Percentiles rank a stretch among this genome's conserved stretches.
phyloP scores from a whole-genome alignment of 1,284 basidiomycete genomes.

The Malassezia cuniculi region DNA sequence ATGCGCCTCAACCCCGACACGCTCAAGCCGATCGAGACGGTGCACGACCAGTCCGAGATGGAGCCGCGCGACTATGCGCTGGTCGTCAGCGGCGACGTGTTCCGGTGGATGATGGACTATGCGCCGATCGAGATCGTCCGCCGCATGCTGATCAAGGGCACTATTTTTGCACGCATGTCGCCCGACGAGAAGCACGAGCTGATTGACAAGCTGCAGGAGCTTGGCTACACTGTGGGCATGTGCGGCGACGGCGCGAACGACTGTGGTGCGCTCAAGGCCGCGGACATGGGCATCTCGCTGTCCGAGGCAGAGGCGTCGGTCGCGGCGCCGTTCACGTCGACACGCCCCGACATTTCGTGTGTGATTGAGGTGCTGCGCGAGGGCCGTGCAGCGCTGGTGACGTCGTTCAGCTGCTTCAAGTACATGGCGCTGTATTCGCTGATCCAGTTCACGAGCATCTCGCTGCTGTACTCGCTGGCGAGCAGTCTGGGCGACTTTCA shows the following conservation, averaged over 20 bases:
- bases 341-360: slow-evolving; percentile 85
- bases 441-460: slow-evolving; percentile 58
- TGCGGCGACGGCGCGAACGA: slow-evolving; percentile 99
- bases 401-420: slow-evolving; percentile 98
- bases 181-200: slow-evolving; percentile 99
- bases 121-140: slow-evolving; percentile 62
- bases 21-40: slow-evolving; percentile 52
- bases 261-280: slow-evolving; percentile 93
- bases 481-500: slow-evolving; percentile 89
- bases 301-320: slow-evolving; percentile 97
- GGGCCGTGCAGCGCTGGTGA: slow-evolving; percentile 84
- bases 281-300: slow-evolving; percentile 89
- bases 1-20: slow-evolving; percentile 75
- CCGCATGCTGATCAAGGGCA: slow-evolving; percentile 80
- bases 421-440: slow-evolving; percentile 56
- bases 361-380: slow-evolving; percentile 83
- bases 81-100: slow-evolving; percentile 89
- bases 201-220: slow-evolving; percentile 77
- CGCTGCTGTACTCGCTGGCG: slow-evolving; percentile 86
- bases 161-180: slow-evolving; percentile 96
- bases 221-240: slow-evolving; percentile 94
- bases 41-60: slow-evolving; percentile 33
- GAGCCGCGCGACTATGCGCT: slow-evolving; percentile 70
- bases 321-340: slow-evolving; percentile 94
- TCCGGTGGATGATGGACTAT: slow-evolving; percentile 95